phyloP scores from a whole-genome alignment of 164 flowering plant species.

The Paratinospora sagittata region DNA sequence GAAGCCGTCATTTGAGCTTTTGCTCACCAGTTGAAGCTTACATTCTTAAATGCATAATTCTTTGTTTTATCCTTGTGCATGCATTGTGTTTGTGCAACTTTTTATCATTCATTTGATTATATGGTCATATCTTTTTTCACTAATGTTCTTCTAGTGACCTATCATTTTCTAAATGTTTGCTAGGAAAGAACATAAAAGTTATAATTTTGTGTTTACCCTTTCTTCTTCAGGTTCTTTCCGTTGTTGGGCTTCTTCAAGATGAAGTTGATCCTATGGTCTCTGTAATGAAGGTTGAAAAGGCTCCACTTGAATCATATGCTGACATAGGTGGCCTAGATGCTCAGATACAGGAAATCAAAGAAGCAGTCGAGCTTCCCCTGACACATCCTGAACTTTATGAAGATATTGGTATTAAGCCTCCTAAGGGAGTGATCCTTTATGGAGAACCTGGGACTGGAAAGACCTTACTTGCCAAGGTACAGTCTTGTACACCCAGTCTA shows the following conservation, averaged over 20 bases:
- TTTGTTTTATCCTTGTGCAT: no score
- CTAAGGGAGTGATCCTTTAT: conserved; percentile 82
- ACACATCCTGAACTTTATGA: conserved; percentile 86
- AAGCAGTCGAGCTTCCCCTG: conserved; percentile 84
- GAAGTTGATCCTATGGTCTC: conserved; percentile 88
- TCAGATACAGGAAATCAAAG: conserved; percentile 84
- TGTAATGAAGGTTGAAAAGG: conserved; percentile 83
- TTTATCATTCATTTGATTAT: no score
- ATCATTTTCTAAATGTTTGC: no score
- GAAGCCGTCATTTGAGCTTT: no score
- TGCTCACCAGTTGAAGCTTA: no score
- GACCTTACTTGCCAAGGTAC: conserved; percentile 76
- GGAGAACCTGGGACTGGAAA: conserved; percentile 93
- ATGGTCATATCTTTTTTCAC: not conserved
- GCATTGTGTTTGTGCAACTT: no score
- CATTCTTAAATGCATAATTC: no score
- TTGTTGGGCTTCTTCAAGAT: conserved; percentile 82
- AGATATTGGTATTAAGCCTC: conserved; percentile 85
- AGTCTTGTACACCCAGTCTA: not conserved
- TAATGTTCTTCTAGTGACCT: no score
- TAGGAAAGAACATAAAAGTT: not conserved
- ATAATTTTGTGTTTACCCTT: not conserved
- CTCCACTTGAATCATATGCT: conserved; percentile 77
- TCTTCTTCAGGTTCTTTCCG: conserved; percentile 54
- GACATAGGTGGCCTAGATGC: conserved; percentile 89